Percentiles rank a stretch among this genome's conserved stretches.
Evolutionary conservation across 2,329 filamentous ascomycete genomes (phyloP).

Genomic region (Cercospora citrullina): DNA sequence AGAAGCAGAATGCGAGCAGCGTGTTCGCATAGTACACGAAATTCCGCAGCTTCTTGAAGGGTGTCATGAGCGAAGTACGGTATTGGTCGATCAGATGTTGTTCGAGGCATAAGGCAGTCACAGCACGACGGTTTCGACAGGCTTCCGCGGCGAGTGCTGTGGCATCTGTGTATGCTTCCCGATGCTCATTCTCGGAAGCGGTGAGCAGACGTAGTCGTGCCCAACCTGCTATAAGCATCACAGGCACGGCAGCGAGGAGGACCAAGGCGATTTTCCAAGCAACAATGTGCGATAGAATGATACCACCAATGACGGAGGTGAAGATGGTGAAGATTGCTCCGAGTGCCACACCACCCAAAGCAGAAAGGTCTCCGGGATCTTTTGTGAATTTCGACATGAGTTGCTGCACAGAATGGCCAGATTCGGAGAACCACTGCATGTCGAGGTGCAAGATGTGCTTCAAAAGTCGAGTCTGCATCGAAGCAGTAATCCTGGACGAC

Average conservation of each 20-base stretch:
- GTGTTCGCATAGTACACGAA: slow-evolving; percentile 46
- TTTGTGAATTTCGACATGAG: slow-evolving; percentile 51
- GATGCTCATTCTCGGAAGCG: slow-evolving; percentile 63
- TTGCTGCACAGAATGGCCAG: slow-evolving; percentile 46
- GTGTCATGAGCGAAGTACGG: slow-evolving; percentile 41
- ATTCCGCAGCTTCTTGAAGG: slow-evolving; percentile 43
- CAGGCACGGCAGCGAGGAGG: slow-evolving; percentile 50
- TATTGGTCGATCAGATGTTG: slow-evolving; percentile 43
- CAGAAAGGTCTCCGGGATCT: slow-evolving; percentile 51
- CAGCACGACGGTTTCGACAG: slow-evolving; percentile 65
- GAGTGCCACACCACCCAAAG: slow-evolving; percentile 52
- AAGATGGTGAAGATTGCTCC: slow-evolving; percentile 53
- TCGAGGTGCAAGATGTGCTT: slow-evolving; percentile 57
- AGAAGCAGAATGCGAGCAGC: slow-evolving; percentile 47
- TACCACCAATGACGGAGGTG: slow-evolving; percentile 50
- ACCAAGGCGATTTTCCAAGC: slow-evolving; percentile 56
- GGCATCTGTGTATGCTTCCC: slow-evolving; percentile 64
- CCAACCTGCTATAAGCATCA: slow-evolving; percentile 51
- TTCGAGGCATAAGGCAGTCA: slow-evolving; percentile 47
- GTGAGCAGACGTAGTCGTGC: slow-evolving; percentile 52
- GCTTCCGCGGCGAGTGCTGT: slow-evolving; percentile 67
- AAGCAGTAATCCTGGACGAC: slow-evolving; percentile 48
- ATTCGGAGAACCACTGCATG: slow-evolving; percentile 52
- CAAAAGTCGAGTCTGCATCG: slow-evolving; percentile 50
- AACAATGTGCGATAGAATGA: slow-evolving; percentile 50